A percentile compares a stretch with the other conserved stretches of the same genome.
phyloP scores from a whole-genome alignment of 257 asterid species.

The Euphrasia confusa region DNA sequence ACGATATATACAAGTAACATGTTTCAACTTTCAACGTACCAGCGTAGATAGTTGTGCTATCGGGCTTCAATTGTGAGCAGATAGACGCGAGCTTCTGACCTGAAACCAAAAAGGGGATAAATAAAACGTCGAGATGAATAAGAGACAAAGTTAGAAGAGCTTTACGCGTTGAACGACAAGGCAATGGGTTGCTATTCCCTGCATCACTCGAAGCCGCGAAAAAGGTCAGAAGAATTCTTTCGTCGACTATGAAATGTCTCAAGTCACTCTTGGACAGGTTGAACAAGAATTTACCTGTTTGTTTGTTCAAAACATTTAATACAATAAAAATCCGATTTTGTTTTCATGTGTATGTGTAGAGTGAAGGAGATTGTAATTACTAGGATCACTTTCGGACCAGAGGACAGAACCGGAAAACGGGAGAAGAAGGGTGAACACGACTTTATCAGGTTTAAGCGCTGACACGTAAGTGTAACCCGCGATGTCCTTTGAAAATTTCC shows the following conservation, averaged over 20 bases:
- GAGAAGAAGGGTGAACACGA: conserved; percentile 41
- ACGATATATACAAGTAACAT: neutral
- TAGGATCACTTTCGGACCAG: conserved; percentile 63
- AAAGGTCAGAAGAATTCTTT: conserved; percentile 57
- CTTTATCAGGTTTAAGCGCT: conserved; percentile 66
- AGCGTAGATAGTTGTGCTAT: conserved; percentile 41
- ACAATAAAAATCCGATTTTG: too few relatives aligned
- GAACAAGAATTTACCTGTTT: conserved; percentile 51
- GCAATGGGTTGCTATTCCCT: conserved; percentile 63
- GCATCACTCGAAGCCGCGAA: conserved; percentile 60
- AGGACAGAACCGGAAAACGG: conserved; percentile 61
- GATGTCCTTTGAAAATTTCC: conserved; percentile 37
- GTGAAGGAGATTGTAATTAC: conserved; percentile 36
- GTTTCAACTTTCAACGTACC: conserved; percentile 27
- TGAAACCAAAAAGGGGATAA: conserved; percentile 26
- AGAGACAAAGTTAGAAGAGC: conserved; percentile 9
- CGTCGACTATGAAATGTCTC: conserved; percentile 61
- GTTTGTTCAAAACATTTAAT: neutral
- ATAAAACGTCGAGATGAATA: neutral
- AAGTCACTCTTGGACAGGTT: conserved; percentile 61
- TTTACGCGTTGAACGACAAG: conserved; percentile 69
- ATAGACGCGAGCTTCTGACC: conserved; percentile 71
- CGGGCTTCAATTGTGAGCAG: conserved; percentile 59
- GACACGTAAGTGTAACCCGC: conserved; percentile 58
- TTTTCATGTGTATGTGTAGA: neutral